These are phyloP conservation scores for Tetracentron sinense DNA, from an alignment of 164 flowering plant genomes.

Conservation along the genomic window DNA sequence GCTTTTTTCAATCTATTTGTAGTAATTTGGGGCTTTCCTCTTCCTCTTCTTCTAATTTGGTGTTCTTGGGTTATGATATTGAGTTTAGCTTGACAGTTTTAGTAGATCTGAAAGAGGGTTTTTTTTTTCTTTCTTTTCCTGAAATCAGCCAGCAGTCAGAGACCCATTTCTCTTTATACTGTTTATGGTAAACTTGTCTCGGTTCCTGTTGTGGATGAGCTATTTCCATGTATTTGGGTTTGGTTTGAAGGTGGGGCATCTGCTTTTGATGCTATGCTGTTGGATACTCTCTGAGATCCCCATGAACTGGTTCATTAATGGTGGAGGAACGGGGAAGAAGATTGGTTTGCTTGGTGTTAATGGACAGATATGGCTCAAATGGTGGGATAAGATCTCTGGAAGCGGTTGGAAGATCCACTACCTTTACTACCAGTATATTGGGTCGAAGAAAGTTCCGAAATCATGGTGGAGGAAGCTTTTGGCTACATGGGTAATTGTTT, in stretches of 20 bases:
- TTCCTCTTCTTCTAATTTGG: constrained; percentile 8
- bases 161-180: constrained; percentile 23
- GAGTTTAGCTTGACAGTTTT: constrained; percentile 19
- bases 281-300: constrained; percentile 51
- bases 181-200: constrained; percentile 19
- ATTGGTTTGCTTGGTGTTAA: constrained; percentile 34
- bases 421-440: constrained; percentile 37
- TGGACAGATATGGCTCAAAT: constrained; percentile 41
- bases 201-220: constrained; percentile 43
- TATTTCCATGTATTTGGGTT: constrained; percentile 49
- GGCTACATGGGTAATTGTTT: constrained; percentile 46
- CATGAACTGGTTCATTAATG: constrained; percentile 58
- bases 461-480: constrained; percentile 62
- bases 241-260: constrained; percentile 57
- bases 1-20: not conserved
- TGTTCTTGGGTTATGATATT: constrained; percentile 10
- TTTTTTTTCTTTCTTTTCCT: constrained; percentile 9
- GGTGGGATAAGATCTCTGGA: constrained; percentile 49
- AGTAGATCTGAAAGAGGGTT: constrained; percentile 28
- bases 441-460: constrained; percentile 41
- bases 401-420: constrained; percentile 43
- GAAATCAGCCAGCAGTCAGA: constrained; percentile 17
- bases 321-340: constrained; percentile 49
- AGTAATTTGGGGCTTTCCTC: constrained; percentile 1
- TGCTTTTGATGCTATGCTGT: constrained; percentile 57